phyloP scores from a whole-genome alignment of 2,329 filamentous ascomycete genomes.

The Fusarium papillatum region DNA sequence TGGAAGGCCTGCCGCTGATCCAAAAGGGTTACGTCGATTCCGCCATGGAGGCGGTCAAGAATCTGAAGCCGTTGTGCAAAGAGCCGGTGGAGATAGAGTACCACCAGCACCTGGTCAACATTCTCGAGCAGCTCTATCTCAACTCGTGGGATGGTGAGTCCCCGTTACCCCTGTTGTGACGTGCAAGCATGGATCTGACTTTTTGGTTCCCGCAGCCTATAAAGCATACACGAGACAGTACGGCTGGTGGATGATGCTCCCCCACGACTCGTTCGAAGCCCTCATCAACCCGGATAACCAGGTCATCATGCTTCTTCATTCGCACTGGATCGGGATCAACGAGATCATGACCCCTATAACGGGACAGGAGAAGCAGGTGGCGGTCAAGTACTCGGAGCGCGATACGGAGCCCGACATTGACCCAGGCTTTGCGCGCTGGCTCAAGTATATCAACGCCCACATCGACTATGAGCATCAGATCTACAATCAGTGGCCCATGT shows the following conservation, averaged over 20 bases:
- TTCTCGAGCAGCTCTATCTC: slow-evolving; percentile 65
- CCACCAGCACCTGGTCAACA: slow-evolving; percentile 57
- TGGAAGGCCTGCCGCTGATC: slow-evolving; percentile 61
- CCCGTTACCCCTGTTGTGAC: background rate
- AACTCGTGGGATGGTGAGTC: slow-evolving; percentile 66
- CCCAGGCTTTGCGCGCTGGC: slow-evolving; percentile 63
- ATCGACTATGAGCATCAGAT: slow-evolving; percentile 58
- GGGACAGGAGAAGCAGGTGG: slow-evolving; percentile 53
- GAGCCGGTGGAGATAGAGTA: slow-evolving; percentile 61
- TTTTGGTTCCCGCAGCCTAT: slow-evolving; percentile 55
- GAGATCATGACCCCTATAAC: slow-evolving; percentile 67
- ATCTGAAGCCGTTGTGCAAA: slow-evolving; percentile 58
- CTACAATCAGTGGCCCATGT: slow-evolving; percentile 67
- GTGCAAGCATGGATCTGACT: slow-evolving; percentile 8
- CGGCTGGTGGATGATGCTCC: slow-evolving; percentile 70
- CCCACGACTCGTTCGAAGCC: slow-evolving; percentile 64
- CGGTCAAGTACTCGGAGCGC: slow-evolving; percentile 42
- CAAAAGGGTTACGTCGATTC: slow-evolving; percentile 59
- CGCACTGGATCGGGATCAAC: slow-evolving; percentile 68
- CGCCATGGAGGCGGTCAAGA: slow-evolving; percentile 59
- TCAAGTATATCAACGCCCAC: slow-evolving; percentile 62
- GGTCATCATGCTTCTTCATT: slow-evolving; percentile 60
- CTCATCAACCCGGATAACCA: slow-evolving; percentile 63
- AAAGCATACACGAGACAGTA: slow-evolving; percentile 64
- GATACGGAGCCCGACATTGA: slow-evolving; percentile 47